A percentile compares a stretch with the other conserved stretches of the same genome.
These are phyloP conservation scores for Leccinum longicurvipes DNA, from an alignment of 768 basidiomycete genomes.

Conservation along the genomic window DNA sequence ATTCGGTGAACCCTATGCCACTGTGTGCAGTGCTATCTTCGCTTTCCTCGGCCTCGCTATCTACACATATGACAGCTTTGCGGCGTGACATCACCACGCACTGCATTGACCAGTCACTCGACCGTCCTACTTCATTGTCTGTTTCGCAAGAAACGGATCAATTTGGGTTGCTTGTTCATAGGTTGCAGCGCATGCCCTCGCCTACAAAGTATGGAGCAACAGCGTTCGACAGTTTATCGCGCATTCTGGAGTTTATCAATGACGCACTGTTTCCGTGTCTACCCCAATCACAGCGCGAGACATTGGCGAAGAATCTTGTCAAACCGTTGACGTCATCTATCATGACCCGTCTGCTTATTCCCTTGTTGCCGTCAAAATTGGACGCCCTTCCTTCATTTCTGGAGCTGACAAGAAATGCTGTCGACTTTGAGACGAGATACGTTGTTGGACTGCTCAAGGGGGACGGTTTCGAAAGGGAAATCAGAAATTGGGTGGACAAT, in stretches of 20 bases:
- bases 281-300: slow-evolving; percentile 42
- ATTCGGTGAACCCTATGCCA: slow-evolving; percentile 47
- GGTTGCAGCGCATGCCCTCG: slow-evolving; percentile 45
- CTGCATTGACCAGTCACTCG: slow-evolving; percentile 58
- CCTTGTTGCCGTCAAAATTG: slow-evolving; percentile 67
- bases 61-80: slow-evolving; percentile 54
- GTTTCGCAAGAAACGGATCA: slow-evolving; percentile 34
- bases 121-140: slow-evolving; percentile 46
- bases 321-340: slow-evolving; percentile 59
- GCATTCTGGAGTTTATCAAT: slow-evolving; percentile 60
- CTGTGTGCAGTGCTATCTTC: slow-evolving; percentile 58
- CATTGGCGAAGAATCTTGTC: slow-evolving; percentile 56
- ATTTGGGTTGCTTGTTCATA: slow-evolving; percentile 38
- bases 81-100: slow-evolving; percentile 61
- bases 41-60: slow-evolving; percentile 51
- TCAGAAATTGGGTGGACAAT: slow-evolving; percentile 67
- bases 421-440: slow-evolving; percentile 61
- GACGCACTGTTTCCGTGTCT: slow-evolving; percentile 54
- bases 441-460: slow-evolving; percentile 49
- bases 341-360: slow-evolving; percentile 63
- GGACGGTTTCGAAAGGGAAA: slow-evolving; percentile 45
- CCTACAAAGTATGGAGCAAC: slow-evolving; percentile 37
- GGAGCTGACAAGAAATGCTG: slow-evolving; percentile 50
- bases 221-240: slow-evolving; percentile 52
- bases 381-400: slow-evolving; percentile 61